Evolutionary conservation across 176 grass and related monocot species (phyloP).

Genomic region (Avena sativa): DNA sequence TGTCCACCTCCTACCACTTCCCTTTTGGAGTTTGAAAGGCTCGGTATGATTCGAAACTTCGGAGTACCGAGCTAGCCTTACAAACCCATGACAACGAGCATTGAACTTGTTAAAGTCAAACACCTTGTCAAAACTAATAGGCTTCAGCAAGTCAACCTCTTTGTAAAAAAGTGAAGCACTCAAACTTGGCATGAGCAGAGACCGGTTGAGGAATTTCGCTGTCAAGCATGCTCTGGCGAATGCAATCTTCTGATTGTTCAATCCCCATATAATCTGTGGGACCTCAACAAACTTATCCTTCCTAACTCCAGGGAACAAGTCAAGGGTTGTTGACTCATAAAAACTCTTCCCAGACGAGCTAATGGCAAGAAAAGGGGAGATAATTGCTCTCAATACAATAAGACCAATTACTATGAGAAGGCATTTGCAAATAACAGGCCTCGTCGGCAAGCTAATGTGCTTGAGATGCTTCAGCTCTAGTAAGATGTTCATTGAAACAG

Average conservation of each 20-base stretch:
- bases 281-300: constrained; percentile 82
- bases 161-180: constrained; percentile 97
- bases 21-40: constrained; percentile 78
- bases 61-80: constrained; percentile 81
- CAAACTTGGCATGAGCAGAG: constrained; percentile 94
- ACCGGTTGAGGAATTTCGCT: constrained; percentile 80
- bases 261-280: constrained; percentile 98
- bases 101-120: constrained; percentile 93
- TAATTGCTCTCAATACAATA: constrained; percentile 57
- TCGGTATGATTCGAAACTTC: constrained; percentile 66
- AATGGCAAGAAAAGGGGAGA: constrained; percentile 67
- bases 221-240: constrained; percentile 90
- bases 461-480: constrained; percentile 58
- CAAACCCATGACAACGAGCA: constrained; percentile 72
- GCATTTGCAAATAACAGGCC: constrained; percentile 59
- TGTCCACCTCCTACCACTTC: constrained; percentile 93
- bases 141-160: constrained; percentile 90
- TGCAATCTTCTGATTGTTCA: constrained; percentile 99
- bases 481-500: constrained; percentile 52
- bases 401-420: constrained; percentile 60
- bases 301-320: constrained; percentile 59
- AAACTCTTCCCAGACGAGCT: constrained; percentile 56
- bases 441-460: constrained; percentile 53
- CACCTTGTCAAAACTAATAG: constrained; percentile 78
- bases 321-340: constrained; percentile 46